These are phyloP conservation scores for Porogramme epimiltina DNA, from an alignment of 1,284 basidiomycete genomes.

Conservation along the genomic window DNA sequence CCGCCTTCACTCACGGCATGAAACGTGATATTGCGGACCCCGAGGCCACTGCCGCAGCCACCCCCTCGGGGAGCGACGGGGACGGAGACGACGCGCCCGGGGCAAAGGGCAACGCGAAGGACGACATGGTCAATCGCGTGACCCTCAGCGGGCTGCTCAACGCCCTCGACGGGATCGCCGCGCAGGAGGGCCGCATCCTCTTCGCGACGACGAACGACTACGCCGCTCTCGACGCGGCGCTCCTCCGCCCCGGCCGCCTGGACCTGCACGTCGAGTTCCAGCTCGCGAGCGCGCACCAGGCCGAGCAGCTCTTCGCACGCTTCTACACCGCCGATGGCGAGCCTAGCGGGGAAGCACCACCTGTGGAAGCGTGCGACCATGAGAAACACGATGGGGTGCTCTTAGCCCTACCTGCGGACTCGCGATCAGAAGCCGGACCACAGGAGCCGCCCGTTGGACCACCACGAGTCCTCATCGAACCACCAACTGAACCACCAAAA, in stretches of 20 bases:
- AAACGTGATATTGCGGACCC: constrained; percentile 41
- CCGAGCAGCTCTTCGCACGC: constrained; percentile 59
- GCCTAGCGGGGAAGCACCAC: background rate
- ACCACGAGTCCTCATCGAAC: too few relatives aligned
- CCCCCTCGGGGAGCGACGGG: too few relatives aligned
- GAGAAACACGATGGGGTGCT: too few relatives aligned
- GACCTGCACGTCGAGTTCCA: constrained; percentile 79
- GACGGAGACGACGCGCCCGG: background rate
- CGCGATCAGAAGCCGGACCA: too few relatives aligned
- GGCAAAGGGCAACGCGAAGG: constrained; percentile 6
- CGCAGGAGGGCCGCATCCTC: constrained; percentile 75
- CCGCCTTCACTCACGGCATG: constrained; percentile 62
- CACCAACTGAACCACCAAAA: too few relatives aligned
- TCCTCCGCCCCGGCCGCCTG: constrained; percentile 76
- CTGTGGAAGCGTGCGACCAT: too few relatives aligned
- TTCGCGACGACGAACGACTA: constrained; percentile 81
- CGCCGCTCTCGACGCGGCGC: constrained; percentile 65
- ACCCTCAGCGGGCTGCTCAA: constrained; percentile 77
- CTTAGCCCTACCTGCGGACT: too few relatives aligned
- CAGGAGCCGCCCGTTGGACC: too few relatives aligned
- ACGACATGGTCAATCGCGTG: constrained; percentile 39
- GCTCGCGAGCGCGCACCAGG: constrained; percentile 67
- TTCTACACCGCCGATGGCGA: constrained; percentile 48
- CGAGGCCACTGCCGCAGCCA: constrained; percentile 2
- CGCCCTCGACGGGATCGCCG: constrained; percentile 74